phyloP scores from a whole-genome alignment of 2,329 filamentous ascomycete species.

The Epichloe typhina region DNA sequence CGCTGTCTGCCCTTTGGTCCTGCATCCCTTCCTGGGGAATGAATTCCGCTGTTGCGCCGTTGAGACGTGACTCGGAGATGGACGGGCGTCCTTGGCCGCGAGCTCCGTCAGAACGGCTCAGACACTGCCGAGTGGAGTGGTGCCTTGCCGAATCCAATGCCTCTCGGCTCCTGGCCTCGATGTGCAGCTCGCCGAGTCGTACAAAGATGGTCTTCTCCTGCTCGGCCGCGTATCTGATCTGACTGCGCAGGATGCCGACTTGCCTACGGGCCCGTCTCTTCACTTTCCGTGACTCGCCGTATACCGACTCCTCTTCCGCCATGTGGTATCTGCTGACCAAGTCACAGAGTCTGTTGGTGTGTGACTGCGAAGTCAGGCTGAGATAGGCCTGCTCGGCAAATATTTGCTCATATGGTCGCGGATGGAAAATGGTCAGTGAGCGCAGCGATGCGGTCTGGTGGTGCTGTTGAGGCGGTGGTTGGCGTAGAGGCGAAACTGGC shows the following conservation, averaged over 20 bases:
- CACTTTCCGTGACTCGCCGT: constrained; percentile 12
- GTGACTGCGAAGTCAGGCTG: constrained; percentile 24
- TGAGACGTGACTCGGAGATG: constrained; percentile 11
- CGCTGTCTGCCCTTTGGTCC: background rate
- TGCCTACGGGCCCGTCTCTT: constrained; percentile 27
- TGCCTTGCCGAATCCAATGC: constrained; percentile 22
- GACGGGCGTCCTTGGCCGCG: background rate
- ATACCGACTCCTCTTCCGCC: constrained; percentile 21
- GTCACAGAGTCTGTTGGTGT: constrained; percentile 23
- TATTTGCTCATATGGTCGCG: constrained; percentile 28
- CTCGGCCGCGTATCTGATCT: constrained; percentile 29
- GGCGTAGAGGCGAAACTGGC: background rate
- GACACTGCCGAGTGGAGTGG: constrained; percentile 4
- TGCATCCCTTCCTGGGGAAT: constrained; percentile 10
- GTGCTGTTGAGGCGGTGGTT: background rate
- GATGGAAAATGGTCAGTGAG: constrained; percentile 17
- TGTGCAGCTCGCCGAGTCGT: constrained; percentile 34
- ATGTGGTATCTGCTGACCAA: constrained; percentile 26
- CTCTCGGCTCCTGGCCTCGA: constrained; percentile 34
- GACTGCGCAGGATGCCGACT: constrained; percentile 25
- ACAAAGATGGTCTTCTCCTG: constrained; percentile 33
- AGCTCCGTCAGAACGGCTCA: background rate
- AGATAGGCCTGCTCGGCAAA: constrained; percentile 35
- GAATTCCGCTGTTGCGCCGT: constrained; percentile 19
- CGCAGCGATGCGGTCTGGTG: background rate